Evolutionary conservation across 306 rosid genomes (phyloP).

Genomic region (Vachellia collinsii): DNA sequence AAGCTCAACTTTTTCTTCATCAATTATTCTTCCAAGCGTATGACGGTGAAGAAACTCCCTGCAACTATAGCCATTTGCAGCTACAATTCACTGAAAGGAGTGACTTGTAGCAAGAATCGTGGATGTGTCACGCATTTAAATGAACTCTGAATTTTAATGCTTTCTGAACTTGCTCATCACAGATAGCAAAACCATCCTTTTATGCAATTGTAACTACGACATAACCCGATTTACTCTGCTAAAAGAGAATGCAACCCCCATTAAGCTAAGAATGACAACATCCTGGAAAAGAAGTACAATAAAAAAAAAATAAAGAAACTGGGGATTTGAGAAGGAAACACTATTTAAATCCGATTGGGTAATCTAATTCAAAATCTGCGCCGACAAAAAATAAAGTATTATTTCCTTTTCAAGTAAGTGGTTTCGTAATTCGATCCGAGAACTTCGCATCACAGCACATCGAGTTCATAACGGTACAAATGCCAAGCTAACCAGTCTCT

Average conservation of each 20-base stretch:
- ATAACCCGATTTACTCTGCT: background rate
- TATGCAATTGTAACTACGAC: background rate
- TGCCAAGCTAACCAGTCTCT: background rate
- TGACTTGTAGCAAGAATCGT: too few relatives aligned
- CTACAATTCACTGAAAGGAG: too few relatives aligned
- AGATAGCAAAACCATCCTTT: too few relatives aligned
- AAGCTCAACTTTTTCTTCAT: too few relatives aligned
- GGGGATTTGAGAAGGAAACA: too few relatives aligned
- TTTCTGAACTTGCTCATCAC: too few relatives aligned
- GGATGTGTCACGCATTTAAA: too few relatives aligned
- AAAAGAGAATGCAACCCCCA: too few relatives aligned
- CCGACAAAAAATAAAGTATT: background rate
- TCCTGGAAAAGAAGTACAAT: background rate
- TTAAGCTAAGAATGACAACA: background rate
- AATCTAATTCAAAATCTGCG: background rate
- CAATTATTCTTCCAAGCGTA: too few relatives aligned
- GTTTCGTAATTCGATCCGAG: background rate
- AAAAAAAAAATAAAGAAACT: background rate
- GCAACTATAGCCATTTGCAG: too few relatives aligned
- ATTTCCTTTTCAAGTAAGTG: background rate
- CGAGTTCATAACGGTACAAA: background rate
- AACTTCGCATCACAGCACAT: background rate
- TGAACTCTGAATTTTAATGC: too few relatives aligned
- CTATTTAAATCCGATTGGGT: background rate
- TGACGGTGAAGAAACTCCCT: too few relatives aligned